A percentile compares a stretch with the other conserved stretches of the same genome.
Conservation (phyloP, 495 filamentous ascomycete genomes). For the Hypoxylon perforatum region DNA sequence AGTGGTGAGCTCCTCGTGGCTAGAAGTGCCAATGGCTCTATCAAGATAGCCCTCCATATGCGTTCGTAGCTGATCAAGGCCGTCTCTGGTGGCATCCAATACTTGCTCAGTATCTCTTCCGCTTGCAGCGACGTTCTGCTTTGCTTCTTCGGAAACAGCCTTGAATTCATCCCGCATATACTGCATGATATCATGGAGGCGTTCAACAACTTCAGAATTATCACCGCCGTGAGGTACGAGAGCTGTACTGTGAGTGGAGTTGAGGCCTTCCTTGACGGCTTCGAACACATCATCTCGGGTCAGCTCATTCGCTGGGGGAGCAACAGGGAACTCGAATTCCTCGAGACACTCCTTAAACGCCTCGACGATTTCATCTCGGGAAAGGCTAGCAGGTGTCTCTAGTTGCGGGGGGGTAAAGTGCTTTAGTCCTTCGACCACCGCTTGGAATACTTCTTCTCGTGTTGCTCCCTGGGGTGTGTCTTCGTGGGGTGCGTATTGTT, state of each 20-base stretch:
- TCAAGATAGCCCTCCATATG: slow-evolving; percentile 74
- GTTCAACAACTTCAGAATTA: slow-evolving; percentile 73
- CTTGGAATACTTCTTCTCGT: slow-evolving; percentile 81
- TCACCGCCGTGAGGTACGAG: slow-evolving; percentile 47
- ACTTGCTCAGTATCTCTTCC: slow-evolving; percentile 84
- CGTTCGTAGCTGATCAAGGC: slow-evolving; percentile 79
- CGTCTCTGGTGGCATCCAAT: slow-evolving; percentile 85
- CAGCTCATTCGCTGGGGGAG: slow-evolving; percentile 58
- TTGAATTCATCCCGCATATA: slow-evolving; percentile 75
- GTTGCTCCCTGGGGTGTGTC: slow-evolving; percentile 62
- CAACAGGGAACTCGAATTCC: slow-evolving; percentile 72
- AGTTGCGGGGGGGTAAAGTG: slow-evolving; percentile 77
- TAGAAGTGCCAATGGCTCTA: slow-evolving; percentile 45
- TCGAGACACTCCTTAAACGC: slow-evolving; percentile 82
- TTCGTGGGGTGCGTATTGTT: slow-evolving; percentile 72
- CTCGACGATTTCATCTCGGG: slow-evolving; percentile 79
- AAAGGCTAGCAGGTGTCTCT: slow-evolving; percentile 72
- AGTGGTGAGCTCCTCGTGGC: slow-evolving; percentile 82
- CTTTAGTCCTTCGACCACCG: slow-evolving; percentile 83
- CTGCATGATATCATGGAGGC: slow-evolving; percentile 78
- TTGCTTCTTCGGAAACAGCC: slow-evolving; percentile 69
- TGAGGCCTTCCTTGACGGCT: slow-evolving; percentile 65
- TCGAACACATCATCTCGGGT: slow-evolving; percentile 64
- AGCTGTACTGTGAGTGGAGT: slow-evolving; percentile 48
- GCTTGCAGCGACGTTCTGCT: slow-evolving; percentile 77